Evolutionary conservation across 495 filamentous ascomycete species (phyloP), one percentile per base, ranked within the genome.

Genomic region (Penicillium daleae): DNA sequence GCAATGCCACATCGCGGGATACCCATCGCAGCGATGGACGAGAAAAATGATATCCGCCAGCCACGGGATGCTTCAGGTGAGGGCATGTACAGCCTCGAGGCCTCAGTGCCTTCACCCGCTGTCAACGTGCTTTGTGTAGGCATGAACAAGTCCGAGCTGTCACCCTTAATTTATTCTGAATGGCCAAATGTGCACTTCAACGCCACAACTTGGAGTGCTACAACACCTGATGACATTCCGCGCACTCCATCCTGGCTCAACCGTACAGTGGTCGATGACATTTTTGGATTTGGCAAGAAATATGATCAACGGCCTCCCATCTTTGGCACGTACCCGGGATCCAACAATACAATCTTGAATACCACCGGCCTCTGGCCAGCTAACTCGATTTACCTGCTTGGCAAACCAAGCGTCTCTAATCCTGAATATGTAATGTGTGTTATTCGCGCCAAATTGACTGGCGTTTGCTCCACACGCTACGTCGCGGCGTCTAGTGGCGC

Each of bases 1-100:
- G 87, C 88, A 2, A 87, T 92, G 80, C 90, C 90, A 0, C 90
- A 92, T 59, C 79, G 85, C 3, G 87, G 88, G 2, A 75, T 93
- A 5, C 83, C 87, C 27, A 71, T 72, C 22, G 90, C 90, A 3
- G 85, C 86, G 0, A 78, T 76, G 26, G 78, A 90, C 63, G 64
- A 75, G 0, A 72, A 61, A 27, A 93, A 92, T 68, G 66, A 72
- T 3, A 90, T 93, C 50, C 68, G 86, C 42, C 89, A 92, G 64
- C 90, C 90, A 0, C 73, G 80, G 21, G 86, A 89, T 32, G 74
- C 88, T 27, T 70, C 79, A 9, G 88, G 89, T 0, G 79, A 90
- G 26, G 90, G 89, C 15, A 82, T 86, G 54, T 93, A 90, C 66
- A 74, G 68, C 8, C 70, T 93, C 3, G 71, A 80, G 15, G 90